These are phyloP conservation scores for Nannochloropsis salina DNA, from an alignment of 108 stramenopile species.

Conservation along the genomic window DNA sequence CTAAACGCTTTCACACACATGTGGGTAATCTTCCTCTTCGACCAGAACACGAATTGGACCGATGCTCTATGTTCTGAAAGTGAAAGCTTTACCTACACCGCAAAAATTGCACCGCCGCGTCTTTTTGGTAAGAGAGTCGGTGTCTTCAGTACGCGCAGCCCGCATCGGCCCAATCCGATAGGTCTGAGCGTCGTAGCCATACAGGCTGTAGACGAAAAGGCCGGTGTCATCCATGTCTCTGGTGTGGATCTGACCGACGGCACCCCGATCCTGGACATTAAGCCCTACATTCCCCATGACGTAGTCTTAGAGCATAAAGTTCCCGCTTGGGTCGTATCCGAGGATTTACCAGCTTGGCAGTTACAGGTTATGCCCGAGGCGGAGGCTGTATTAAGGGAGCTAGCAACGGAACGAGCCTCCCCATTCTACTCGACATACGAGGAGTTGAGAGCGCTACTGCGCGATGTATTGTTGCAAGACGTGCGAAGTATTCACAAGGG, in stretches of 20 bases:
- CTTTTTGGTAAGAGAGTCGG: constrained; percentile 71
- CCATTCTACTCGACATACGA: constrained; percentile 1
- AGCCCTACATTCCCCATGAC: constrained; percentile 44
- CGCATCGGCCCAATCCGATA: constrained; percentile 88
- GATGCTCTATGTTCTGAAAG: constrained; percentile 34
- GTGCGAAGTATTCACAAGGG: constrained; percentile 43
- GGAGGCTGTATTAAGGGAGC: neutral
- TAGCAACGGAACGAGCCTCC: neutral
- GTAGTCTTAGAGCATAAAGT: constrained; percentile 18
- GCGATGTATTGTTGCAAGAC: constrained; percentile 40
- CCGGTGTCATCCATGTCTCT: constrained; percentile 29
- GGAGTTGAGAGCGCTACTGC: neutral
- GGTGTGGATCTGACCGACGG: constrained; percentile 42
- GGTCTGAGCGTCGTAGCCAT: constrained; percentile 80
- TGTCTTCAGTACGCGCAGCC: constrained; percentile 80
- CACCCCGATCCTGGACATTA: constrained; percentile 41
- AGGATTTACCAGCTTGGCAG: neutral
- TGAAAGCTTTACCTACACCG: constrained; percentile 35
- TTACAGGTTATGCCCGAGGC: constrained; percentile 7
- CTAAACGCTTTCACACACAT: constrained; percentile 73
- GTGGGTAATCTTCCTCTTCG: constrained; percentile 90
- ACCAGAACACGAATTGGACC: constrained; percentile 79
- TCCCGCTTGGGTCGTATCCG: neutral
- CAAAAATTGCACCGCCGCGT: constrained; percentile 49
- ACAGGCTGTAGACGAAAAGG: constrained; percentile 46